A percentile compares a stretch with the other conserved stretches of the same genome.
Conservation (phyloP, 192 early-diverging fungal species). For the Coemansia sp. region DNA sequence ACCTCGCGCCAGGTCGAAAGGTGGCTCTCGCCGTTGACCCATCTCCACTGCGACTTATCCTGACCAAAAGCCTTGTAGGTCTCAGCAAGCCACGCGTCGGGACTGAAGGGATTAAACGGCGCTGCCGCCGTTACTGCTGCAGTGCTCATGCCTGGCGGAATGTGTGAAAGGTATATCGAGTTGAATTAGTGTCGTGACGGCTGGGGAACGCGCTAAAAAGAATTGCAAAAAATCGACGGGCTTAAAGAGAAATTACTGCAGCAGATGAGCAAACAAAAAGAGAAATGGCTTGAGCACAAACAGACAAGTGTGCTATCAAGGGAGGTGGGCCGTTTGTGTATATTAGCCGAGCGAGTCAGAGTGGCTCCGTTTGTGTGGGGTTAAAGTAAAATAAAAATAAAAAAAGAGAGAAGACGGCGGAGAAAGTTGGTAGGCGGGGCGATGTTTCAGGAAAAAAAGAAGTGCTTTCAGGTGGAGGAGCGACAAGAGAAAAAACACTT, state of each 20-base stretch:
- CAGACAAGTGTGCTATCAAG: neutral
- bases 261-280: slow-evolving; percentile 5
- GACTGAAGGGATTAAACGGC: slow-evolving; percentile 30
- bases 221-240: neutral
- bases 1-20: slow-evolving; percentile 56
- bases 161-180: neutral
- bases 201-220: neutral
- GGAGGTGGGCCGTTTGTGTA: neutral
- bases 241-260: neutral
- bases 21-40: slow-evolving; percentile 45
- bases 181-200: neutral
- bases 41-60: slow-evolving; percentile 56
- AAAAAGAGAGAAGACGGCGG: neutral
- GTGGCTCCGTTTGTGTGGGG: neutral
- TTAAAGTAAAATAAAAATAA: no score
- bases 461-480: neutral
- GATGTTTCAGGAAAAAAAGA: neutral
- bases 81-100: slow-evolving; percentile 43
- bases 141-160: slow-evolving; percentile 8
- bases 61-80: slow-evolving; percentile 33
- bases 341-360: neutral
- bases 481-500: neutral
- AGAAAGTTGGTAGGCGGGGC: slow-evolving; percentile 1
- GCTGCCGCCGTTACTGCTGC: slow-evolving; percentile 19
- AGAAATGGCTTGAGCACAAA: neutral